Base-by-base conservation (phyloP, 192 early-diverging fungal genomes). In the Backusella macrospora region DNA sequence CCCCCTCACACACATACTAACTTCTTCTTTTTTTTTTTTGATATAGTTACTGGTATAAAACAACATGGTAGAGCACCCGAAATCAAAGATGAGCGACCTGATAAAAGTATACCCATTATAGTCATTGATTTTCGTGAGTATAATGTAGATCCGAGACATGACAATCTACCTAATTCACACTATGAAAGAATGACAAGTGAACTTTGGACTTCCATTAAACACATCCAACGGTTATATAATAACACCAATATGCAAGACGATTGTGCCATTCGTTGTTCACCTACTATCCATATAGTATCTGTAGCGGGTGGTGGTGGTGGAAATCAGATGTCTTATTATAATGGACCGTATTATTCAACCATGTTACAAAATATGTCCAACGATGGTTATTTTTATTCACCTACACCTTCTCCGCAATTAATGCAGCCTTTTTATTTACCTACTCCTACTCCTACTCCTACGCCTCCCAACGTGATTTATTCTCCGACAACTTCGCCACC, bases 91-190 rank as follows among this genome's bases (percentile, higher is more conserved):
- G 52, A 59, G 4, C 10, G 52, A 59, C 52, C 52, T 10, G 52
- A 59, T 12, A 59, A 59, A 59, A 23, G 16, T 10, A 18, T 12
- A 12, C 52, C 52, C 21, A 26, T 59, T 13, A 26, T 59, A 4
- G 21, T 23, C 21, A 21, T 59, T 26, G 52, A 59, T 23, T 59
- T 59, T 59, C 52, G 52, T 59, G 52, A 59, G 21, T 23, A 59
- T 59, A 59, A 59, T 59, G 21, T 21, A 59, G 52, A 59, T 59
- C 52, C 52, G 52, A 59, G 52, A 59, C 8, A 59, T 59, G 52
- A 59, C 9, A 59, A 4, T 26, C 21, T 59, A 10, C 52, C 52
- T 10, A 26, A 59, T 26, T 59, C 52, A 2, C 52, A 59, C 5
- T 59, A 23, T 1, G 21, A 59, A 59, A 23, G 26, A 12, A 23